These are phyloP conservation scores for Nothopassalora personata DNA, from an alignment of 2,329 filamentous ascomycete genomes.

Conservation along the genomic window DNA sequence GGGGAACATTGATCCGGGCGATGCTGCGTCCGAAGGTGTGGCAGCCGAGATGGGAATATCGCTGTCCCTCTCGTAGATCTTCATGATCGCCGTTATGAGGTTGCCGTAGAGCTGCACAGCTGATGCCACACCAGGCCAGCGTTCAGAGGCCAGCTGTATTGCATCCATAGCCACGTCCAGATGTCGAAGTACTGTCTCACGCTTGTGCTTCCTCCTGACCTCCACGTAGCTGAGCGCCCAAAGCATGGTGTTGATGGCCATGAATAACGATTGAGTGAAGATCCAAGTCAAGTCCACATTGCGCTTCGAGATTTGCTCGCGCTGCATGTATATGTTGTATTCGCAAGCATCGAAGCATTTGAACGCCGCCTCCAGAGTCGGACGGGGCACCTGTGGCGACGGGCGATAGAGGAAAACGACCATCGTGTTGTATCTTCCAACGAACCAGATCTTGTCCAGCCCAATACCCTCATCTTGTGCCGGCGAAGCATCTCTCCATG, in stretches of 20 bases:
- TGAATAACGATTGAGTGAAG: slow-evolving; percentile 82
- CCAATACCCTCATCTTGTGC: slow-evolving; percentile 62
- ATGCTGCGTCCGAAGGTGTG: slow-evolving; percentile 43
- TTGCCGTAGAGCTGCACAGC: slow-evolving; percentile 83
- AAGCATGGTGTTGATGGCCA: slow-evolving; percentile 83
- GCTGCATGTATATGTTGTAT: slow-evolving; percentile 75
- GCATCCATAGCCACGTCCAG: slow-evolving; percentile 71
- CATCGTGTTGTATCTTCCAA: slow-evolving; percentile 75
- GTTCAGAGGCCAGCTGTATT: slow-evolving; percentile 71
- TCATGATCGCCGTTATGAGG: slow-evolving; percentile 77
- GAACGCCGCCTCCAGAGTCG: slow-evolving; percentile 69
- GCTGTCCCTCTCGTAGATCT: slow-evolving; percentile 68
- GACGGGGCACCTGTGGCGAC: slow-evolving; percentile 84
- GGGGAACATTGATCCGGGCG: slow-evolving; percentile 36
- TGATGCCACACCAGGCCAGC: slow-evolving; percentile 86
- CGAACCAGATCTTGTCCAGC: slow-evolving; percentile 64
- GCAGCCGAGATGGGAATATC: slow-evolving; percentile 46
- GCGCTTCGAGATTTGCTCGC: slow-evolving; percentile 69
- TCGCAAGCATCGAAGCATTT: slow-evolving; percentile 79
- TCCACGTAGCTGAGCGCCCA: slow-evolving; percentile 88
- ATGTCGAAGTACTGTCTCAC: slow-evolving; percentile 70
- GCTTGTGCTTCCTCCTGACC: slow-evolving; percentile 65
- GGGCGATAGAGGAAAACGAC: slow-evolving; percentile 82
- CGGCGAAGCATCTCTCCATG: slow-evolving; percentile 74
- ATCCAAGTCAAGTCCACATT: slow-evolving; percentile 90